A percentile compares a stretch with the other conserved stretches of the same genome.
phyloP scores from a whole-genome alignment of 2,329 filamentous ascomycete species.

The Talaromyces sp. region DNA sequence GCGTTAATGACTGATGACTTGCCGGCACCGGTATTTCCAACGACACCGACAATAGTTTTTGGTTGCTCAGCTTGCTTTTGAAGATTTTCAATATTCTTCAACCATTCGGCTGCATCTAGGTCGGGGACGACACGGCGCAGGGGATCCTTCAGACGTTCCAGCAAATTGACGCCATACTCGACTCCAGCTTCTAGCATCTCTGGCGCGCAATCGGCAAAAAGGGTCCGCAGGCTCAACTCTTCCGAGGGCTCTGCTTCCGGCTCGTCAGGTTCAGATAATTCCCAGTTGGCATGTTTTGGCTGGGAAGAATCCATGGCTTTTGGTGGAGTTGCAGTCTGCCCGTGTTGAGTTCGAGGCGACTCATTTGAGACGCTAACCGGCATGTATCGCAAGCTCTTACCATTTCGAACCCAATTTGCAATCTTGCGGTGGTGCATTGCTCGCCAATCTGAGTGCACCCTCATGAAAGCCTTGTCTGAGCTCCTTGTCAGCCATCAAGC shows the following conservation, averaged over 20 bases:
- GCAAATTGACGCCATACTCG: slow-evolving; percentile 2
- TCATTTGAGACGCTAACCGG: neutral
- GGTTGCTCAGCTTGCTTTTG: slow-evolving; percentile 4
- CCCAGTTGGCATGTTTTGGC: neutral
- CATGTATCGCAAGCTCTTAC: neutral
- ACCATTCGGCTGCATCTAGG: slow-evolving; percentile 9
- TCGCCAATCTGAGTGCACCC: neutral
- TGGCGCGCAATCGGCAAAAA: neutral
- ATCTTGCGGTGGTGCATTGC: neutral
- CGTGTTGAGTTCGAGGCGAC: neutral
- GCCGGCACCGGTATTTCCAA: slow-evolving; percentile 60
- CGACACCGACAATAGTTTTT: slow-evolving; percentile 51
- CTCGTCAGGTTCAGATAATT: neutral
- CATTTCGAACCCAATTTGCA: slow-evolving; percentile 3
- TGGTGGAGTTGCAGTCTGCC: neutral
- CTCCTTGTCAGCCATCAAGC: neutral
- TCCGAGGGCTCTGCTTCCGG: neutral
- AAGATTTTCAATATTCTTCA: slow-evolving; percentile 6
- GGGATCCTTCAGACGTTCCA: slow-evolving; percentile 8
- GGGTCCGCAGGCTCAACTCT: neutral
- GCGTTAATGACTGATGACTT: slow-evolving; percentile 64
- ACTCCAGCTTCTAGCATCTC: slow-evolving; percentile 12
- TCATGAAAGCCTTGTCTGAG: slow-evolving; percentile 5
- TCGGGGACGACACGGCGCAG: slow-evolving; percentile 8
- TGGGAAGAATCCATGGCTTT: neutral